These are phyloP conservation scores for Mollisiaceae sp. DNA, from an alignment of 2,329 filamentous ascomycete species.

Conservation along the genomic window DNA sequence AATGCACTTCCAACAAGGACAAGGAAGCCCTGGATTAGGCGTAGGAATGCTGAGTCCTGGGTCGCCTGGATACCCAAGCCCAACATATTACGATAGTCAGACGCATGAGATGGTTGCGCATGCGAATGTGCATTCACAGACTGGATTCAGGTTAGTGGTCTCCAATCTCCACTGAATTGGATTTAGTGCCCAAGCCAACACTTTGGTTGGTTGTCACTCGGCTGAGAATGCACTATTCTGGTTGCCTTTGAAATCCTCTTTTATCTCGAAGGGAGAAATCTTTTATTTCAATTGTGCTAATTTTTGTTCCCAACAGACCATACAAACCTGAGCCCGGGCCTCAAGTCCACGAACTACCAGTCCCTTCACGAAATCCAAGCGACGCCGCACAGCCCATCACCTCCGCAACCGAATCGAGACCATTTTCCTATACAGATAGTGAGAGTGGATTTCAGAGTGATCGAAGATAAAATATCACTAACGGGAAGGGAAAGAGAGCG, in stretches of 20 bases:
- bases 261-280: too few relatives aligned
- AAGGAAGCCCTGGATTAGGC: slow-evolving; percentile 11
- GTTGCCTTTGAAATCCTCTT: neutral
- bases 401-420: slow-evolving; percentile 11
- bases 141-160: slow-evolving; percentile 23
- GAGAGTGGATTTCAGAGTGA: slow-evolving; percentile 22
- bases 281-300: neutral
- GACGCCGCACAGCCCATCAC: slow-evolving; percentile 4
- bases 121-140: neutral
- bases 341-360: slow-evolving; percentile 17
- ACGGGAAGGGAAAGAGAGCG: too few relatives aligned
- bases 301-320: slow-evolving; percentile 3
- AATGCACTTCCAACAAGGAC: slow-evolving; percentile 14
- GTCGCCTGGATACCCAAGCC: slow-evolving; percentile 23
- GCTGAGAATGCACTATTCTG: neutral
- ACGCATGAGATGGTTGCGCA: slow-evolving; percentile 29
- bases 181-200: neutral
- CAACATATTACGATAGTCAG: slow-evolving; percentile 19
- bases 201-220: neutral
- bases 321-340: slow-evolving; percentile 21
- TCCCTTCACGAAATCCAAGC: slow-evolving; percentile 17
- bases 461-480: neutral
- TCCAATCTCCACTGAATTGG: neutral
- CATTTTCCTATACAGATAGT: slow-evolving; percentile 29
- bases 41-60: slow-evolving; percentile 16